A percentile compares a stretch with the other conserved stretches of the same genome.
phyloP scores from a whole-genome alignment of 2,329 filamentous ascomycete species.

The Aspergillus novoparasiticus region DNA sequence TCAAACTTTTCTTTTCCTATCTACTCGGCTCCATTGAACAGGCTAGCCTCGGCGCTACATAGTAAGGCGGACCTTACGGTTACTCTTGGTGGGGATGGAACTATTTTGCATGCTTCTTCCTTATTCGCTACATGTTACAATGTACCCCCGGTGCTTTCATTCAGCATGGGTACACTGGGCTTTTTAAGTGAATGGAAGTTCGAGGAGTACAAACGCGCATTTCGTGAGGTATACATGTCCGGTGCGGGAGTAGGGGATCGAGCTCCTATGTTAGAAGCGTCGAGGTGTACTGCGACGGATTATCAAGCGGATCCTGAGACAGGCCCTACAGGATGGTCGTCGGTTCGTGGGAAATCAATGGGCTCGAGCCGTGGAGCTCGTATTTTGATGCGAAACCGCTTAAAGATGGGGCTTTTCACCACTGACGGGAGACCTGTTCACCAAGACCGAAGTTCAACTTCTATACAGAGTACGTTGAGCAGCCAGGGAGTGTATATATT shows the following conservation, averaged over 20 bases:
- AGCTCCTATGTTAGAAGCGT: constrained; percentile 47
- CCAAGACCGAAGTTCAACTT: constrained; percentile 52
- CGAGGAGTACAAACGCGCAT: constrained; percentile 85
- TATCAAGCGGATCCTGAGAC: constrained; percentile 30
- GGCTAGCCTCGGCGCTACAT: constrained; percentile 57
- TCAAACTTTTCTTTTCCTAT: constrained; percentile 71
- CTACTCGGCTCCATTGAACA: constrained; percentile 53
- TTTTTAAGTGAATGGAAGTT: constrained; percentile 98
- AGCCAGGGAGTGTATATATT: constrained; percentile 68
- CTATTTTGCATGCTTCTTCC: constrained; percentile 81
- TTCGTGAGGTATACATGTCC: constrained; percentile 89
- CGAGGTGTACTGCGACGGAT: constrained; percentile 33
- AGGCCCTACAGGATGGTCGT: constrained; percentile 65
- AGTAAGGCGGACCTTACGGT: constrained; percentile 84
- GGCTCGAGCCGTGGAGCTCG: constrained; percentile 73
- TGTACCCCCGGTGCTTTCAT: constrained; percentile 89
- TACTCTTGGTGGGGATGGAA: constrained; percentile 91
- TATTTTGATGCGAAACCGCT: constrained; percentile 80
- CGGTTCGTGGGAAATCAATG: constrained; percentile 77
- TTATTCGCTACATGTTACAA: constrained; percentile 79
- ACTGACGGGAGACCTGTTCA: constrained; percentile 56
- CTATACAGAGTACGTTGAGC: constrained; percentile 32
- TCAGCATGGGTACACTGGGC: constrained; percentile 94
- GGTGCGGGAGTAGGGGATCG: constrained; percentile 58
- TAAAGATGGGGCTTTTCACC: constrained; percentile 84